Conservation (phyloP, 1,139 yeast genomes). For the Candida mesenterica region DNA sequence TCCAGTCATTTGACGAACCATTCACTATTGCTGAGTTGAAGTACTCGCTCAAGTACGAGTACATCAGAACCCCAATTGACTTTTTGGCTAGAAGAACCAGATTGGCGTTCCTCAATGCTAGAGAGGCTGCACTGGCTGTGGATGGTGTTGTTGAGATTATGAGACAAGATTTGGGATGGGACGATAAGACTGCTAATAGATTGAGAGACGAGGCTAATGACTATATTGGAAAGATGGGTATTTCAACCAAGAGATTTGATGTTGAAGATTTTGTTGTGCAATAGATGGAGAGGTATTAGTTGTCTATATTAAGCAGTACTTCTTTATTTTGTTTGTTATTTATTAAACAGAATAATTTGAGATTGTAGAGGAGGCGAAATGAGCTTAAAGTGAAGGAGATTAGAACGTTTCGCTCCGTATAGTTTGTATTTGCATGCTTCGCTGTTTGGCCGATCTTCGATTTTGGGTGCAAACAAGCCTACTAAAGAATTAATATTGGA, state of each 20-base stretch:
- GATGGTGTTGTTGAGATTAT: conserved; percentile 85
- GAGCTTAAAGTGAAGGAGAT: no score
- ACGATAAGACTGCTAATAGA: conserved; percentile 51
- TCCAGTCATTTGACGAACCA: conserved; percentile 71
- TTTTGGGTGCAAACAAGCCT: no score
- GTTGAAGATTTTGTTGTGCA: conserved; percentile 28
- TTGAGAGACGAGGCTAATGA: conserved; percentile 55
- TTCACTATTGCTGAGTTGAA: conserved; percentile 89
- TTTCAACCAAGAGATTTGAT: conserved; percentile 37
- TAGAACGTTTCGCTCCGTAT: no score
- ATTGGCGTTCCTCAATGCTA: conserved; percentile 87
- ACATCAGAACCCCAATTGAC: conserved; percentile 84
- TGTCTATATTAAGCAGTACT: neutral
- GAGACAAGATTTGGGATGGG: conserved; percentile 81
- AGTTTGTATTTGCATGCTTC: no score
- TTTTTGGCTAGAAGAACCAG: conserved; percentile 93
- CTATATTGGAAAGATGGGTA: conserved; percentile 63
- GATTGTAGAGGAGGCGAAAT: no score
- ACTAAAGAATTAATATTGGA: no score
- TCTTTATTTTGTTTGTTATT: neutral
- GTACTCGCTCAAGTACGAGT: conserved; percentile 80
- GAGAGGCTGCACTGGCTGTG: conserved; percentile 76
- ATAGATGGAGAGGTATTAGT: conserved; percentile 6
- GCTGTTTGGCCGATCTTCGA: no score
- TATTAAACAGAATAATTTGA: neutral